These are phyloP conservation scores for Murraya koenigii DNA, from an alignment of 345 rosid genomes.

Conservation along the genomic window DNA sequence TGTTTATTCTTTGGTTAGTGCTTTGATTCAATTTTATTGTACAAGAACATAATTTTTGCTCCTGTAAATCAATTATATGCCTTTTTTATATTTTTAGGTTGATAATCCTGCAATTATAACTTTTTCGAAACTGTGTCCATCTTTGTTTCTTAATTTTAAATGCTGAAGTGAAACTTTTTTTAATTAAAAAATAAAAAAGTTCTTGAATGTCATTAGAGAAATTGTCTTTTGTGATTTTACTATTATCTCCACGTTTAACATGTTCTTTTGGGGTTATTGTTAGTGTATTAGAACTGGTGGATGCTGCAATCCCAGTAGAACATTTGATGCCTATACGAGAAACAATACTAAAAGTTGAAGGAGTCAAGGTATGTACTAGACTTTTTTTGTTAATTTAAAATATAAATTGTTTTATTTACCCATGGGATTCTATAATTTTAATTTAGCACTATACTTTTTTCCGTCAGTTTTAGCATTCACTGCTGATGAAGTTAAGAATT, in stretches of 20 bases:
- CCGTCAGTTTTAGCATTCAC: neutral
- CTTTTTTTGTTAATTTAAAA: neutral
- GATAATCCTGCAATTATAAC: neutral
- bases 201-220: neutral
- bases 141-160: neutral
- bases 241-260: constrained; percentile 18
- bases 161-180: neutral
- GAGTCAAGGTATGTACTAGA: constrained; percentile 57
- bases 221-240: neutral
- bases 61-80: neutral
- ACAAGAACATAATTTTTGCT: neutral
- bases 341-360: constrained; percentile 75
- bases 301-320: constrained; percentile 83
- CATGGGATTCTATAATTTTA: neutral
- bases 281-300: constrained; percentile 91
- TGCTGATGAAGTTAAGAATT: neutral
- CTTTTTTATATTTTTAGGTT: neutral
- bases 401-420: neutral
- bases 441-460: neutral
- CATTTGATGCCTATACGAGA: constrained; percentile 62
- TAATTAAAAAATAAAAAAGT: neutral
- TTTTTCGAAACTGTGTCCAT: neutral
- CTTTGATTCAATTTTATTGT: neutral
- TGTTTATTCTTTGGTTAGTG: too few relatives aligned
- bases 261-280: constrained; percentile 22